phyloP scores from a whole-genome alignment of 2,329 filamentous ascomycete genomes.

The Monosporascus sp. region DNA sequence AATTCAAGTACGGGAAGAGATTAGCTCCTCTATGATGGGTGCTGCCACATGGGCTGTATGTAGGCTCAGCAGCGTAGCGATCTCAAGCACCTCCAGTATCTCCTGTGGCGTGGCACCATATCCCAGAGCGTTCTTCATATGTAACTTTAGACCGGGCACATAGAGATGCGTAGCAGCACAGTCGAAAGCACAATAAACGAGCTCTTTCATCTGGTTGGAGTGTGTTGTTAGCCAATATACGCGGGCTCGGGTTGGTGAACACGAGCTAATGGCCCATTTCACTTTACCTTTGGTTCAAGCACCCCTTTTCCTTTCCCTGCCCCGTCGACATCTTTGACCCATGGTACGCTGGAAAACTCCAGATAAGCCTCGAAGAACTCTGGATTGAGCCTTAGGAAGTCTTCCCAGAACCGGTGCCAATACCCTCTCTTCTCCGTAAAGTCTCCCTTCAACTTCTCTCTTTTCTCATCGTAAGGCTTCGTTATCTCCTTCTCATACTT shows the following conservation, averaged over 20 bases:
- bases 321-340: slow-evolving; percentile 25
- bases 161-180: slow-evolving; percentile 43
- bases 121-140: slow-evolving; percentile 42
- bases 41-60: slow-evolving; percentile 26
- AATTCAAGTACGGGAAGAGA: not conserved
- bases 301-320: slow-evolving; percentile 19
- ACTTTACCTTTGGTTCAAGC: slow-evolving; percentile 36
- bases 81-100: slow-evolving; percentile 43
- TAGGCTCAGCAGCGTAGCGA: slow-evolving; percentile 30
- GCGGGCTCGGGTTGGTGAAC: no score
- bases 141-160: slow-evolving; percentile 39
- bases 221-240: no score
- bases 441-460: slow-evolving; percentile 33
- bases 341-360: slow-evolving; percentile 40
- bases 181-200: slow-evolving; percentile 45
- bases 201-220: slow-evolving; percentile 32
- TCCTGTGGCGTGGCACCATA: slow-evolving; percentile 41
- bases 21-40: slow-evolving; percentile 22
- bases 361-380: slow-evolving; percentile 44
- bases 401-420: slow-evolving; percentile 41
- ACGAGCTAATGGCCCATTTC: no score
- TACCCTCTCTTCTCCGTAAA: slow-evolving; percentile 42
- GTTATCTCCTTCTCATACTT: slow-evolving; percentile 22
- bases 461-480: slow-evolving; percentile 28
- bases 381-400: slow-evolving; percentile 37